Evolutionary conservation across 2,329 filamentous ascomycete genomes (phyloP), one percentile per base, ranked within the genome.

Genomic region (Fusarium heterosporum): DNA sequence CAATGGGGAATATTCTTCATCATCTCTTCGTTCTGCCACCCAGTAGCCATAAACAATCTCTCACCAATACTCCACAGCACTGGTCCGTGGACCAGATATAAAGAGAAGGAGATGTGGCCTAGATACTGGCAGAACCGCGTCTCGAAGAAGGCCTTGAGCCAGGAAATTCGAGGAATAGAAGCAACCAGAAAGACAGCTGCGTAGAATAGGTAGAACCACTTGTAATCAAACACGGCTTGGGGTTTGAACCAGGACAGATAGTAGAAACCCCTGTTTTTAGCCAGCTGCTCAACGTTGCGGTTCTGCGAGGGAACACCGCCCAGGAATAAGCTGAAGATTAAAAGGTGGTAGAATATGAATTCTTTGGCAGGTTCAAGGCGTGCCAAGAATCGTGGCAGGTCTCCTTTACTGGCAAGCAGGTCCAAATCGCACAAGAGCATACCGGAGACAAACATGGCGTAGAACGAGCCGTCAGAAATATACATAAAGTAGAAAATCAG

Each of bases 131-230:
- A 86, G 69, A 88, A 83, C 8, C 78, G 78, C 1, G 78, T 79
- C 73, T 89, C 87, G 69, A 90, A 89, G 71, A 89, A 86, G 4
- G 76, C 64, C 74, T 83, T 85, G 16, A 90, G 78, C 82, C 82
- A 85, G 6, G 76, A 69, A n/a, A 91, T 81, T n/a, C 84, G 85
- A 8, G 85, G 84, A 4, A 87, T 78, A 1, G 83, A 81, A 2
- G 84, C 78, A 1, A 92, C 83, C 1, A 89, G 73, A 51, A 89
- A 81, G 25, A 81, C 78, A 2, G 88, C 82, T 1, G 87, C 88
- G 79, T 83, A 86, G 73, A 89, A 89, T 4, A 90, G 81, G 72
- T 83, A 90, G 76, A 90, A 90, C 87, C 87, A 90, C 75, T 90
- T 90, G 72, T 82, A 84, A 72, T 90, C 87, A 67, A 82, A 89